These are phyloP conservation scores for Elongisporangium senticosum DNA, from an alignment of 352 stramenopile species.

Conservation along the genomic window DNA sequence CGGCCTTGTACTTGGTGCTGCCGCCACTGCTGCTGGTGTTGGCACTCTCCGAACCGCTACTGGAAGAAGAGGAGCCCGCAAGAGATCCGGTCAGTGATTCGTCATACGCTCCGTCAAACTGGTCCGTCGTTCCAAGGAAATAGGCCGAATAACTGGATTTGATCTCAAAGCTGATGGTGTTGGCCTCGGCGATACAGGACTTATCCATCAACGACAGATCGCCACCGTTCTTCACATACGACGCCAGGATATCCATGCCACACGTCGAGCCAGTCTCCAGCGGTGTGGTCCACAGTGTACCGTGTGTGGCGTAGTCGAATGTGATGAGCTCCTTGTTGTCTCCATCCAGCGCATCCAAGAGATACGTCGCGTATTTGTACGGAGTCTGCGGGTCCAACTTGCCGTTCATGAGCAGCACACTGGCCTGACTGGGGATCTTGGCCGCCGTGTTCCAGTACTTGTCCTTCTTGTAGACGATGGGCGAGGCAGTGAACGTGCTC, in stretches of 20 bases:
- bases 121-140: conserved; percentile 30
- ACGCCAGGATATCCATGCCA: conserved; percentile 35
- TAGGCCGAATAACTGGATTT: conserved; percentile 12
- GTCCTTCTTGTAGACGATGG: conserved; percentile 39
- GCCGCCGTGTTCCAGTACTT: conserved; percentile 45
- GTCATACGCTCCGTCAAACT: conserved; percentile 28
- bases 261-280: conserved; percentile 25
- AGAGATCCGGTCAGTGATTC: conserved; percentile 4
- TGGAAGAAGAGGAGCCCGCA: neutral
- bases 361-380: conserved; percentile 39
- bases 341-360: conserved; percentile 23
- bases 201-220: conserved; percentile 33
- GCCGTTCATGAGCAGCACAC: conserved; percentile 39
- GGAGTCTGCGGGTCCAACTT: conserved; percentile 48
- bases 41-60: conserved; percentile 1
- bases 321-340: conserved; percentile 35
- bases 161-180: conserved; percentile 21
- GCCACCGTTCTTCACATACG: conserved; percentile 31
- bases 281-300: conserved; percentile 24
- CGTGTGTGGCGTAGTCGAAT: conserved; percentile 39
- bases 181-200: conserved; percentile 31
- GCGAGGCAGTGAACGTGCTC: conserved; percentile 7
- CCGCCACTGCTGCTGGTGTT: neutral
- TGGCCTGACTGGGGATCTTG: conserved; percentile 25
- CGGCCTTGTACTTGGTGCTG: conserved; percentile 21